A percentile compares a stretch with the other conserved stretches of the same genome.
phyloP scores from a whole-genome alignment of 2,329 filamentous ascomycete species.

The Fusarium sp. region DNA sequence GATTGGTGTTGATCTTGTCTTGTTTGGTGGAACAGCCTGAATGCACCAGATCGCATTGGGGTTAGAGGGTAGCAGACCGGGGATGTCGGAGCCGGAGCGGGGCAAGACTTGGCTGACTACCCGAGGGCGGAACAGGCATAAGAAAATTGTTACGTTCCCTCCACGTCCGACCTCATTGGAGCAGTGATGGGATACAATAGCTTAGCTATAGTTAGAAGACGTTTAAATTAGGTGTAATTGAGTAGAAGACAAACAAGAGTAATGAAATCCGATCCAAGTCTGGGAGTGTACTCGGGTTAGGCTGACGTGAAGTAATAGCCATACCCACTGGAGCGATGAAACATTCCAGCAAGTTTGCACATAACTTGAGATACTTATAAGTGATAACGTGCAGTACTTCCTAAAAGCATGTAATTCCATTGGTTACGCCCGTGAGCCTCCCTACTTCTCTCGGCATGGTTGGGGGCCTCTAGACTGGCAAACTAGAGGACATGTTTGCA shows the following conservation, averaged over 20 bases:
- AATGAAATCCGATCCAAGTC: too few species aligned
- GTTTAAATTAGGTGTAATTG: background rate
- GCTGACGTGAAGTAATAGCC: rapidly evolving
- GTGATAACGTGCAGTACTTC: rapidly evolving
- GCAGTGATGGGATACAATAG: background rate
- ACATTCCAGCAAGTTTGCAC: too few species aligned
- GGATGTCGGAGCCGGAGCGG: conserved; percentile 25
- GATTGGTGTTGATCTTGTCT: conserved; percentile 24
- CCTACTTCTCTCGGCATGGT: background rate
- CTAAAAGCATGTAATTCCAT: background rate
- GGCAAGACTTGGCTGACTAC: background rate
- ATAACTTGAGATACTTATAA: too few species aligned
- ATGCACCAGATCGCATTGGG: background rate
- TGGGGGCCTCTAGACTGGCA: background rate
- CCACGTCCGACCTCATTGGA: background rate
- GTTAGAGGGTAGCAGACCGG: background rate
- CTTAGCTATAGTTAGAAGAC: rapidly evolving
- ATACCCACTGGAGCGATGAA: too few species aligned
- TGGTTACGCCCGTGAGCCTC: background rate
- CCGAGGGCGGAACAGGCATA: background rate
- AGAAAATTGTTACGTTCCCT: background rate
- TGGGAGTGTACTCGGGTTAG: rapidly evolving
- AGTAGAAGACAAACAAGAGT: background rate
- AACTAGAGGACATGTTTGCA: background rate
- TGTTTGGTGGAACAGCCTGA: background rate